Evolutionary conservation across 345 rosid genomes (phyloP).

Genomic region (Murraya koenigii): DNA sequence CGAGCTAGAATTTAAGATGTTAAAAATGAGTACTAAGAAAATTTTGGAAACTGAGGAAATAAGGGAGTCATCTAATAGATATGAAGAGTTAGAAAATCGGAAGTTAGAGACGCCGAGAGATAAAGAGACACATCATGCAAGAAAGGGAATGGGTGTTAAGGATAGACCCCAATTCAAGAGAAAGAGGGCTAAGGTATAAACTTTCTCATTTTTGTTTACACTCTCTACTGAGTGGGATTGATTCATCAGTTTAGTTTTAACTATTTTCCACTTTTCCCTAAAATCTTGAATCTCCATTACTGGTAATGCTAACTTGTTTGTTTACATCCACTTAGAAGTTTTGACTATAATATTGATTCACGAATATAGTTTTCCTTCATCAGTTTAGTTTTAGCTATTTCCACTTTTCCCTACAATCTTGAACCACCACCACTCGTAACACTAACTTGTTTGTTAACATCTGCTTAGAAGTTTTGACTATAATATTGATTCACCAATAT

Average conservation of each 20-base stretch:
- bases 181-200: constrained; percentile 68
- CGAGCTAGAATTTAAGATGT: constrained; percentile 38
- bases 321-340: not conserved
- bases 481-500: not conserved
- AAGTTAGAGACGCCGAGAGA: constrained; percentile 19
- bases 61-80: constrained; percentile 28
- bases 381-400: not conserved
- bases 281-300: not conserved
- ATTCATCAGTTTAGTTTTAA: not conserved
- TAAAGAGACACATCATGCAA: constrained; percentile 21
- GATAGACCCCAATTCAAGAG: constrained; percentile 82
- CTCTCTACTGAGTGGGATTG: not conserved
- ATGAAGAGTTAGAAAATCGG: constrained; percentile 32
- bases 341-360: too few relatives aligned
- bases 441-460: not conserved
- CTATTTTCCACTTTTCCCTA: not conserved
- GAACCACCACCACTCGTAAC: not conserved
- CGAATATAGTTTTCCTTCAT: not conserved
- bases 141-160: constrained; percentile 38
- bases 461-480: too few relatives aligned
- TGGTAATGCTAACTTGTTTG: not conserved
- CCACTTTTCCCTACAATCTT: too few relatives aligned
- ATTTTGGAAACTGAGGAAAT: constrained; percentile 29
- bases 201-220: not conserved
- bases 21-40: constrained; percentile 40